Evolutionary conservation across 441 rosid genomes (phyloP).

Genomic region (Arabidopsis hybrid): DNA sequence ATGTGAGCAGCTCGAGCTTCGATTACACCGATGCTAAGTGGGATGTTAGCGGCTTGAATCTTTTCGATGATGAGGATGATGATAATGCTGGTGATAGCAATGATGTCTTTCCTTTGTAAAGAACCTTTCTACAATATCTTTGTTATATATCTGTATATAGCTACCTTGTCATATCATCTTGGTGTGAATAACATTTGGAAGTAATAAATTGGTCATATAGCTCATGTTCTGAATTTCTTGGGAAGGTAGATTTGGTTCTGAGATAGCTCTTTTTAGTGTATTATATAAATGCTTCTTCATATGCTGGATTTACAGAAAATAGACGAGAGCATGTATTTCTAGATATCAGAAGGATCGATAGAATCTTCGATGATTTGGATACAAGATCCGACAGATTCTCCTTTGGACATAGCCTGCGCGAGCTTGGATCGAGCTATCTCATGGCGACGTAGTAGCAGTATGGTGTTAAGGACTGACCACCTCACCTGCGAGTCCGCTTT

Average conservation of each 20-base stretch:
- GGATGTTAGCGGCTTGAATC: constrained; percentile 67
- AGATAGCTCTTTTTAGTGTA: background rate
- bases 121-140: constrained; percentile 33
- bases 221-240: background rate
- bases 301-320: background rate
- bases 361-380: constrained; percentile 65
- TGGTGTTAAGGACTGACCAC: constrained; percentile 85
- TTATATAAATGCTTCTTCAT: constrained; percentile 19
- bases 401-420: constrained; percentile 73
- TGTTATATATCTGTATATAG: constrained; percentile 31
- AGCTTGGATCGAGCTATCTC: constrained; percentile 69
- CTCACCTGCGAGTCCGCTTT: constrained; percentile 90
- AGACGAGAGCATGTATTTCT: constrained; percentile 26
- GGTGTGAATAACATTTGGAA: constrained; percentile 10
- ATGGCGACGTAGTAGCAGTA: constrained; percentile 77
- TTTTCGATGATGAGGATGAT: constrained; percentile 44
- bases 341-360: constrained; percentile 60
- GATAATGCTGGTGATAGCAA: background rate
- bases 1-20: constrained; percentile 68
- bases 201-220: constrained; percentile 8
- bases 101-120: constrained; percentile 31
- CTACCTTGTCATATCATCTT: constrained; percentile 17
- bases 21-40: constrained; percentile 61
- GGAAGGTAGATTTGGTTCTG: background rate
- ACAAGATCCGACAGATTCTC: constrained; percentile 76